Conservation (phyloP, 2,329 filamentous ascomycete genomes). For the Aspergillus sp. region DNA sequence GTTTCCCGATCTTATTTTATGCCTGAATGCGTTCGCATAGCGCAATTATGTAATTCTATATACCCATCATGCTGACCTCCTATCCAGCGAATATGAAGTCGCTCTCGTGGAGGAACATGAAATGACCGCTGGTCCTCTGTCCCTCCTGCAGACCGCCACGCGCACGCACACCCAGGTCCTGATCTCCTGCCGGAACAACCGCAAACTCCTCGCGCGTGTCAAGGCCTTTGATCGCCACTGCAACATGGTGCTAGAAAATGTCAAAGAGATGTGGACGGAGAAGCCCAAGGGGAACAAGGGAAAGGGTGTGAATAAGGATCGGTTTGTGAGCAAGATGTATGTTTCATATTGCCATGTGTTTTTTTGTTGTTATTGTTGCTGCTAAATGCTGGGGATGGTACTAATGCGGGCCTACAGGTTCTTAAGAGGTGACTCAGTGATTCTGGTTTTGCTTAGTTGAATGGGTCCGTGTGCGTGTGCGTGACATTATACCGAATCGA, state of each 20-base stretch:
- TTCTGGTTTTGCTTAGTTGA: conserved; percentile 75
- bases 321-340: conserved; percentile 96
- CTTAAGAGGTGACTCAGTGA: conserved; percentile 77
- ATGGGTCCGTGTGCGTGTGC: conserved; percentile 6
- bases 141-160: conserved; percentile 93
- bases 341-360: conserved; percentile 26
- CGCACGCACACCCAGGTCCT: conserved; percentile 91
- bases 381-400: neutral
- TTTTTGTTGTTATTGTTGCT: neutral
- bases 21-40: neutral
- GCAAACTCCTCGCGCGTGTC: conserved; percentile 91
- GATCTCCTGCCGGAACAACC: conserved; percentile 96
- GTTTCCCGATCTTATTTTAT: conserved; percentile 1
- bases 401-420: conserved; percentile 50
- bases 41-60: no score
- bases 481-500: conserved; percentile 5
- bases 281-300: conserved; percentile 78
- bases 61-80: no score
- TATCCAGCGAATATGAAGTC: conserved; percentile 75
- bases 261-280: conserved; percentile 99
- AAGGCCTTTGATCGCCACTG: conserved; percentile 98
- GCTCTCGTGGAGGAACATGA: conserved; percentile 72
- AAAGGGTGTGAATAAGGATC: conserved; percentile 95
- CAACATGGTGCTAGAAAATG: conserved; percentile 97
- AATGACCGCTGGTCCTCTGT: conserved; percentile 71